phyloP scores from a whole-genome alignment of 257 asterid genomes.

The Handroanthus guayacan region DNA sequence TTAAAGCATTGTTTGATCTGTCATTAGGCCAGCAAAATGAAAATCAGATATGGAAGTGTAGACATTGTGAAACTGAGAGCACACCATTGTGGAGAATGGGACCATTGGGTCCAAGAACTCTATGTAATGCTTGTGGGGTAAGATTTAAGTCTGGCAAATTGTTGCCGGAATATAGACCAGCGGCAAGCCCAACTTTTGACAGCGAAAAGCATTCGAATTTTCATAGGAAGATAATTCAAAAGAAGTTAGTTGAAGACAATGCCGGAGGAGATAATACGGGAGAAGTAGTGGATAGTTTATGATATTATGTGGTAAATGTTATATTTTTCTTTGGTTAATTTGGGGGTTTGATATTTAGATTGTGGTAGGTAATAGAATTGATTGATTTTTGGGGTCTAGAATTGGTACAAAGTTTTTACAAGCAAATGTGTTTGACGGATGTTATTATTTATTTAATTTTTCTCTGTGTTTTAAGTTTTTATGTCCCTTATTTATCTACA shows the following conservation, averaged over 20 bases:
- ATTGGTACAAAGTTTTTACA: too few species aligned
- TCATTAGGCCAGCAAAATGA: neutral
- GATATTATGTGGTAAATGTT: too few species aligned
- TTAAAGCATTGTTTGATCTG: neutral
- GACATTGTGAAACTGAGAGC: constrained; percentile 32
- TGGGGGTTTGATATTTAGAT: too few species aligned
- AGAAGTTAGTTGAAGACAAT: neutral
- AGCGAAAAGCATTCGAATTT: constrained; percentile 41
- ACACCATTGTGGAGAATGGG: constrained; percentile 49
- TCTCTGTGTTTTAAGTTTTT: too few species aligned
- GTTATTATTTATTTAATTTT: too few species aligned
- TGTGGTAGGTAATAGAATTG: too few species aligned
- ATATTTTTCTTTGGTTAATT: too few species aligned
- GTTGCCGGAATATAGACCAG: constrained; percentile 43
- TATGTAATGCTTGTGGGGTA: constrained; percentile 51
- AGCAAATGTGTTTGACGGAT: too few species aligned
- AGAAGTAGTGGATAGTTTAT: neutral
- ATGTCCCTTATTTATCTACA: too few species aligned
- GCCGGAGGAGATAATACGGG: neutral
- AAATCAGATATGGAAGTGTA: constrained; percentile 8
- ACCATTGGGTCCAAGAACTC: constrained; percentile 33
- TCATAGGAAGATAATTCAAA: constrained; percentile 31
- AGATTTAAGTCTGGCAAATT: constrained; percentile 38
- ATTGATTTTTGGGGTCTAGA: too few species aligned
- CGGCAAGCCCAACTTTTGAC: constrained; percentile 44